Percentiles rank a stretch among this genome's conserved stretches.
phyloP scores from a whole-genome alignment of 495 filamentous ascomycete genomes.

The Penicillium egyptiacum region DNA sequence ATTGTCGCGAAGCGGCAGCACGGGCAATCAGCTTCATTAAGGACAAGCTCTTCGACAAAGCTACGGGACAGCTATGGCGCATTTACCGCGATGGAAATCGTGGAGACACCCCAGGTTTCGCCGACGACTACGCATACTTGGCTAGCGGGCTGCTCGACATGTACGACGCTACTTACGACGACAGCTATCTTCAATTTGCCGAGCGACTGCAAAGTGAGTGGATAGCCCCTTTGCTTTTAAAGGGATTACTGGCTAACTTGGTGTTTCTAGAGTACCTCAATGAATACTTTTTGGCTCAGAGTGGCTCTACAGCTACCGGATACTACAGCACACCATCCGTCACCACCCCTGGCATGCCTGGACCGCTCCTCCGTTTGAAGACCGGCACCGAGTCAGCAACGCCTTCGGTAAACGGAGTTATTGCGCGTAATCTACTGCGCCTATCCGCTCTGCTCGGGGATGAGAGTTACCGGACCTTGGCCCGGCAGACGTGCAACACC shows the following conservation, averaged over 20 bases:
- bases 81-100: constrained; percentile 70
- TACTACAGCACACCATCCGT: constrained; percentile 82
- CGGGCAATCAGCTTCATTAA: constrained; percentile 75
- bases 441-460: constrained; percentile 71
- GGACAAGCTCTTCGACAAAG: constrained; percentile 69
- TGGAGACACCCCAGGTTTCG: constrained; percentile 75
- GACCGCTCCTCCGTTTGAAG: constrained; percentile 85
- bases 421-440: constrained; percentile 79
- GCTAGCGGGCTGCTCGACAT: constrained; percentile 82
- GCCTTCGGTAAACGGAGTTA: constrained; percentile 83
- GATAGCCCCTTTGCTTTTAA: not conserved
- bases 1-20: constrained; percentile 63
- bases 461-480: constrained; percentile 59
- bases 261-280: constrained; percentile 61
- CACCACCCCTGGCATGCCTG: constrained; percentile 64
- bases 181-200: constrained; percentile 76
- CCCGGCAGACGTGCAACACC: constrained; percentile 71
- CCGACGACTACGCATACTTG: constrained; percentile 93
- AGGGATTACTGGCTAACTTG: constrained; percentile 16
- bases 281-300: constrained; percentile 62
- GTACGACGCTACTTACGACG: constrained; percentile 85
- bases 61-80: constrained; percentile 63
- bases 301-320: constrained; percentile 52
- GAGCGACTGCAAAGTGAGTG: constrained; percentile 73
- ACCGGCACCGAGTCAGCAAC: constrained; percentile 89